phyloP scores from a whole-genome alignment of 805 yeast species.

The Saccharomycopsis olivae region DNA sequence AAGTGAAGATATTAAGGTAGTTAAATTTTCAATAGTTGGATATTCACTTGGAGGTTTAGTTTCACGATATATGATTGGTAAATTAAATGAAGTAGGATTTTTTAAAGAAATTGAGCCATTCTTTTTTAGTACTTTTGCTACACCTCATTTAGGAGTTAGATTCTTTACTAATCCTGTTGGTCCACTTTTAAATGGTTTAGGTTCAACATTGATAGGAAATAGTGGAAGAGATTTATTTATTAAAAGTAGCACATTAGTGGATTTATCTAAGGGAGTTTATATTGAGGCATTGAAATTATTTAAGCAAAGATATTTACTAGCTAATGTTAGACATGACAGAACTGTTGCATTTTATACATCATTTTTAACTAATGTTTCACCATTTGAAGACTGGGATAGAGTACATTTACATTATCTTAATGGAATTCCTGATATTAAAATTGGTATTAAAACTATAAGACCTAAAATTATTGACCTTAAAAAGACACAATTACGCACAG shows the following conservation, averaged over 20 bases:
- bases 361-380: slow-evolving; percentile 61
- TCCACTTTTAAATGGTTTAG: slow-evolving; percentile 34
- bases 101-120: slow-evolving; percentile 53
- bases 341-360: slow-evolving; percentile 84
- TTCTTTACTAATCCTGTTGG: slow-evolving; percentile 31
- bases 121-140: slow-evolving; percentile 56
- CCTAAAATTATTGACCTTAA: slow-evolving; percentile 45
- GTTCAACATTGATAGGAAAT: slow-evolving; percentile 47
- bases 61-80: slow-evolving; percentile 71
- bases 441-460: slow-evolving; percentile 29
- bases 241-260: slow-evolving; percentile 34
- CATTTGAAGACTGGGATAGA: slow-evolving; percentile 52
- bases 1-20: slow-evolving; percentile 27
- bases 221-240: slow-evolving; percentile 72
- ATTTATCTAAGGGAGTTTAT: slow-evolving; percentile 43
- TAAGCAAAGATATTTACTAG: slow-evolving; percentile 46
- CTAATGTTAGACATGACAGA: slow-evolving; percentile 74
- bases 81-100: slow-evolving; percentile 42
- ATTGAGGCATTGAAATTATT: slow-evolving; percentile 47
- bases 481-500: slow-evolving; percentile 21
- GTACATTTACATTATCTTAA: slow-evolving; percentile 38
- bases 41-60: slow-evolving; percentile 87
- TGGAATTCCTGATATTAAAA: slow-evolving; percentile 25
- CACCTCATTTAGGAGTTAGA: slow-evolving; percentile 64
- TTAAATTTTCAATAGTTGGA: slow-evolving; percentile 70